Base-by-base conservation (phyloP, 2,329 filamentous ascomycete genomes). In the Xylaria sp. region DNA sequence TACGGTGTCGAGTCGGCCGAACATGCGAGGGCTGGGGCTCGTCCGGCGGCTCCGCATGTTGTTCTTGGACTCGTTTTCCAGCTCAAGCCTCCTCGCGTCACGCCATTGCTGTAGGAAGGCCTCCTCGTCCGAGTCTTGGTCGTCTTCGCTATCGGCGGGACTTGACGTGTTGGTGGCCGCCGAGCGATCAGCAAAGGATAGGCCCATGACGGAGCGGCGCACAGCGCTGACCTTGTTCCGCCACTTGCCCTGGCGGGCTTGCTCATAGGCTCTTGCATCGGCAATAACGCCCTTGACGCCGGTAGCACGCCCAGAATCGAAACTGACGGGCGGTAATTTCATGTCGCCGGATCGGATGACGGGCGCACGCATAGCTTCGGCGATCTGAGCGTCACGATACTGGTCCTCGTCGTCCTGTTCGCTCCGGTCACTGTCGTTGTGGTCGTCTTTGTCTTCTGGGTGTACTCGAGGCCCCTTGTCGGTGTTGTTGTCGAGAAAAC, bases 251-350 rank as follows among this genome's bases (percentile, higher is more conserved):
- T 85, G 85, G 73, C 86, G 85, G 12, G 91, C 91, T 75, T 88
- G 85, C 81, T 93, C 91, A 79, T 91, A 95, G 75, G 90, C 89
- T 75, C 92, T 86, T 45, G 93, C 93, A 78, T 96, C 93, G 74
- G 92, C 92, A 76, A 96, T 95, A 79, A 96, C 93, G 70, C 93
- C 93, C 83, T 95, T 95, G 73, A 94, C 92, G 55, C 93, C 93
- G 2, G 92, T 95, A 73, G 92, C 90, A 72, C 89, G 87, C 66
- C 91, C 90, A 61, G 83, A 88, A 78, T 92, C 88, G 75, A 91
- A 90, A 64, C 84, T 85, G 12, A 83, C 82, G 9, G 88, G 88
- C 14, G 89, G 89, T 69, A 92, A 87, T 76, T 85, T 86, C 75
- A 92, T 80, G 65, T 83, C 84, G 67, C 74, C 74, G 36, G 67